phyloP scores from a whole-genome alignment of 306 rosid genomes.

The Cucurbita argyrosperma region DNA sequence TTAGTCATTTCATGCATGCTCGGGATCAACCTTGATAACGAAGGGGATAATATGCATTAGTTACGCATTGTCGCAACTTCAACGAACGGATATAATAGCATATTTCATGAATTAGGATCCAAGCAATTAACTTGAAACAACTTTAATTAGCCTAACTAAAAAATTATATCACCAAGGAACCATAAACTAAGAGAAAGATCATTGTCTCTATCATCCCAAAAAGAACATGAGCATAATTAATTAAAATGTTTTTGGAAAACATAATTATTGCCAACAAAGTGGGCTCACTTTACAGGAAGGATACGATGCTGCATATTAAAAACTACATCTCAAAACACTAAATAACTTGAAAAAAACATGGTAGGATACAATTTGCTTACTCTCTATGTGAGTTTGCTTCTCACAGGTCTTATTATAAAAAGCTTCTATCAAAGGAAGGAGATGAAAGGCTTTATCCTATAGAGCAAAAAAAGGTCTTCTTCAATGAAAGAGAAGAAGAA shows the following conservation, averaged over 20 bases:
- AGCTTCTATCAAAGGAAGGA: background rate
- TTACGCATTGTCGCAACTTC: no score
- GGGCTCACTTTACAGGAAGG: background rate
- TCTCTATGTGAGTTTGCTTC: slow-evolving; percentile 9
- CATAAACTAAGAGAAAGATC: no score
- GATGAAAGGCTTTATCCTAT: background rate
- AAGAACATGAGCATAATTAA: background rate
- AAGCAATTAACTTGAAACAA: no score
- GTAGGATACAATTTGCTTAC: slow-evolving; percentile 3
- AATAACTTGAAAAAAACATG: background rate
- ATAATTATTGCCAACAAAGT: background rate
- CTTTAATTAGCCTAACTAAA: no score
- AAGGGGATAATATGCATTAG: no score
- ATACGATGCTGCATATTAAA: background rate
- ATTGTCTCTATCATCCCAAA: background rate
- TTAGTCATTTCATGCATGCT: no score
- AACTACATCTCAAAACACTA: background rate
- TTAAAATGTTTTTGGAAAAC: background rate
- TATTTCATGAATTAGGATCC: no score
- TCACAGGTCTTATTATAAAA: slow-evolving; percentile 2
- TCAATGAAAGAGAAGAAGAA: background rate
- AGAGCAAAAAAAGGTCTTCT: background rate
- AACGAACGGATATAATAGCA: no score
- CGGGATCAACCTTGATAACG: no score
- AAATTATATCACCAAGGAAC: no score